Evolutionary conservation across 352 stramenopile genomes (phyloP), one percentile per base, ranked within the genome.

Genomic region (Pythium aphanidermatum): DNA sequence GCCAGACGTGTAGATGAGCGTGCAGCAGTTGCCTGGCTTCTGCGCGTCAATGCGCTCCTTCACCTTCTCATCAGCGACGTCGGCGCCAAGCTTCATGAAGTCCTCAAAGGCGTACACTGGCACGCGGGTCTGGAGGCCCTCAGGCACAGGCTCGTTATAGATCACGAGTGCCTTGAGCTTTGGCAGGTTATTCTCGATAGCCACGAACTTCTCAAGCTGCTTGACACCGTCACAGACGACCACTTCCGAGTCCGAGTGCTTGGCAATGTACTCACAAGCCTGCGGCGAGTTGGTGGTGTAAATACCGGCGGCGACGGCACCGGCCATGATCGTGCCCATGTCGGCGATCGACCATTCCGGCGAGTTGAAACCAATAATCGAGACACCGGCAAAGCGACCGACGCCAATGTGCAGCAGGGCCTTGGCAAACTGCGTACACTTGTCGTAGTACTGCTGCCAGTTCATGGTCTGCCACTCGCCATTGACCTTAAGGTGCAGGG

Each of bases 251-350:
- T 96, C 68, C 38, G 85, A 97, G 78, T 98, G 91, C 55, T 97
- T 83, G 31, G 80, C 74, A 51, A 98, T 96, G 68, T 89, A 98
- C 55, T 96, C 63, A 53, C 91, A 97, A 5, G 91, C 80, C 27
- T 85, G 65, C n/a, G 81, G 67, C 24, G 58, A 82, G 70, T 98
- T 98, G 34, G 94, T 98, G 35, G 94, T 96, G 77, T 98, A 98
- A 55, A 99, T 98, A 23, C 95, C 95, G 21, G 88, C 91, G 1
- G 86, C 79, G 23, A 98, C 76, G 25, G 74, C 84, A 20, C 92
- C 92, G 1, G 93, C 93, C 30, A 97, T 77, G 49, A 98, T 98
- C 24, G 86, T 76, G 37, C 92, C 93, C 12, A 98, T 58, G 44
- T 97, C 77, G 19, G 92, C 68, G 48, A 98, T 88, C 40, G 89